A percentile compares a stretch with the other conserved stretches of the same genome.
Evolutionary conservation across 345 rosid species (phyloP).

Genomic region (Hibiscus trionum): DNA sequence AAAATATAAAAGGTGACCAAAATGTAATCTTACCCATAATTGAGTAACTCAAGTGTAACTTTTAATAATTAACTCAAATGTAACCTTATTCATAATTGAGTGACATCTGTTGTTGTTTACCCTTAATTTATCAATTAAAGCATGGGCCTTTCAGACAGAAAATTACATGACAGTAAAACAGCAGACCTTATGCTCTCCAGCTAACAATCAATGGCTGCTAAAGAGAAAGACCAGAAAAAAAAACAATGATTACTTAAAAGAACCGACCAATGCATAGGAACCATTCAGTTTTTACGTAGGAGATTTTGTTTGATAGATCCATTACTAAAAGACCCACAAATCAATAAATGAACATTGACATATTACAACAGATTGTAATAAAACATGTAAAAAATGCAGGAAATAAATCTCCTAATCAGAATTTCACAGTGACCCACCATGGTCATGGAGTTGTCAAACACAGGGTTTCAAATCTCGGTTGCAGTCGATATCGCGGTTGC

Average conservation of each 20-base stretch:
- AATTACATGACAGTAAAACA: background rate
- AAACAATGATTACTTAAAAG: background rate
- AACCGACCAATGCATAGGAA: slow-evolving; percentile 6
- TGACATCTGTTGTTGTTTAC: too few relatives aligned
- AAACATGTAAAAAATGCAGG: background rate
- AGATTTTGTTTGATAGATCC: background rate
- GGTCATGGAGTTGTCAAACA: background rate
- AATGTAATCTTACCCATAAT: too few relatives aligned
- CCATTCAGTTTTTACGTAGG: slow-evolving; percentile 6
- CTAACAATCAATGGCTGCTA: background rate
- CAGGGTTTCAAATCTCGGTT: too few relatives aligned
- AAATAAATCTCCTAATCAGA: background rate
- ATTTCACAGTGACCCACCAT: background rate
- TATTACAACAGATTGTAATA: background rate
- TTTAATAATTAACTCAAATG: too few relatives aligned
- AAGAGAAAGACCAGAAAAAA: background rate
- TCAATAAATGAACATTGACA: background rate
- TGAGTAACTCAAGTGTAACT: too few relatives aligned
- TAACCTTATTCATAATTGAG: too few relatives aligned
- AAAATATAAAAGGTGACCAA: too few relatives aligned
- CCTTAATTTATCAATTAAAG: too few relatives aligned
- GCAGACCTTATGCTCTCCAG: background rate
- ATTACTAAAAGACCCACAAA: background rate
- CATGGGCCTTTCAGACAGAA: too few relatives aligned
- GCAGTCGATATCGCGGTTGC: too few relatives aligned